Evolutionary conservation across 768 basidiomycete species (phyloP), one percentile per base, ranked within the genome.

Genomic region (Kwoniella mangroviensis): DNA sequence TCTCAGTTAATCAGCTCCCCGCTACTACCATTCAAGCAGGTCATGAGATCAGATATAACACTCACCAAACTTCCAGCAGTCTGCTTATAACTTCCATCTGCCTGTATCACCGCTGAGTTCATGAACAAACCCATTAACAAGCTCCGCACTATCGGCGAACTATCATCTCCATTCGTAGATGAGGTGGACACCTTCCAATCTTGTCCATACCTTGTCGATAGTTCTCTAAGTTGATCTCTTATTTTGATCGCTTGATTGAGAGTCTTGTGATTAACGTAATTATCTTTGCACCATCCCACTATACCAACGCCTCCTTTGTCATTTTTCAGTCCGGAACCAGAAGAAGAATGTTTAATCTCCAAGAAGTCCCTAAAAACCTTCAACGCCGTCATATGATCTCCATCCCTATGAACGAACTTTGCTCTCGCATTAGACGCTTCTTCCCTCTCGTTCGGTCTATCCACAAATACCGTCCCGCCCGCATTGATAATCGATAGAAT

Each of bases 341-440:
- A 57, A 40, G 65, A 54, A 17, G 43, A 43, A 24, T 62, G 53
- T 52, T 60, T 54, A 4, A 83, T 52, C 49, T 93, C 92, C 68
- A 90, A 87, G 80, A 92, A 98, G 21, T 92, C 88, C 11, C 88
- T 87, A 26, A 95, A 85, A n/a, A 90, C 90, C 75, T 95, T 95
- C 72, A 98, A 87, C 65, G 91, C 87, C 22, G 92, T 95, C 72
- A 95, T 85, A 82, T 99, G 97, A 82, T 99, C 97, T 5, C 97
- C 96, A 41, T 89, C 87, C 0, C 89, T 84, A 83, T 95, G 92
- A 7, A 88, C 85, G 80, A 98, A 98, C 82, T 91, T 92, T 51
- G 85, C 84, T 4, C 93, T 88, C 2, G 89, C 89, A 13, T 65
- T 77, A 61, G 90, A 84, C 4, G 90, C 90, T 10, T 85, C 85